Percentiles rank a stretch among this genome's conserved stretches.
Conservation (phyloP, 257 asterid species). For the Solanum piurae region DNA sequence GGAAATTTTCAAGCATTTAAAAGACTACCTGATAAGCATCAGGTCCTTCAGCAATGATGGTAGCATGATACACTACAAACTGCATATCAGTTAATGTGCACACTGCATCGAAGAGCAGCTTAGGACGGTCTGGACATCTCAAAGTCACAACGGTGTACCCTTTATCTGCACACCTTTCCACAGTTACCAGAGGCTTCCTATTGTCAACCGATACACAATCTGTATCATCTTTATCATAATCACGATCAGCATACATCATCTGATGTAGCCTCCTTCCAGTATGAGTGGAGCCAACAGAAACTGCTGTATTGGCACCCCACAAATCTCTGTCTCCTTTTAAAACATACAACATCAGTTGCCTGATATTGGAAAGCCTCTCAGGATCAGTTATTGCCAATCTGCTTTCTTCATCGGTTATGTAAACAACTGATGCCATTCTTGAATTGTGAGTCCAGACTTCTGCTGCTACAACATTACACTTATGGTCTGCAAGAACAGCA, state of each 20-base stretch:
- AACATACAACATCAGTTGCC: slow-evolving; percentile 55
- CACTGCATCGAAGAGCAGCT: slow-evolving; percentile 42
- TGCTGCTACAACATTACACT: slow-evolving; percentile 67
- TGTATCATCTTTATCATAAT: slow-evolving; percentile 17
- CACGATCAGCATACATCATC: slow-evolving; percentile 66
- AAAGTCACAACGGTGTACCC: slow-evolving; percentile 35
- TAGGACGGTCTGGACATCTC: slow-evolving; percentile 42
- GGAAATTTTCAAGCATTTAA: not conserved
- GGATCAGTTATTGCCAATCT: slow-evolving; percentile 52
- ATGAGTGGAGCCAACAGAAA: slow-evolving; percentile 62
- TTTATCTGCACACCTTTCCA: slow-evolving; percentile 26
- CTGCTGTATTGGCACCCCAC: slow-evolving; percentile 57
- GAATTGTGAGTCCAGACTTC: slow-evolving; percentile 96
- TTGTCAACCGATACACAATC: slow-evolving; percentile 8
- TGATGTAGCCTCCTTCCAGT: slow-evolving; percentile 76
- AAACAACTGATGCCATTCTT: slow-evolving; percentile 74
- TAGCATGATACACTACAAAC: slow-evolving; percentile 42
- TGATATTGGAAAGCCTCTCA: slow-evolving; percentile 43
- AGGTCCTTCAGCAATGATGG: slow-evolving; percentile 35
- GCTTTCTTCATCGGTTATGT: slow-evolving; percentile 54
- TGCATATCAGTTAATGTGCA: slow-evolving; percentile 55
- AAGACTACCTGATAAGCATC: slow-evolving; percentile 41
- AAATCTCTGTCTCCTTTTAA: slow-evolving; percentile 55
- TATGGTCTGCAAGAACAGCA: slow-evolving; percentile 73
- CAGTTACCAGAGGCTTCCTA: slow-evolving; percentile 25